These are phyloP conservation scores for Lactifluus pinguis DNA, from an alignment of 768 basidiomycete genomes.

Conservation along the genomic window DNA sequence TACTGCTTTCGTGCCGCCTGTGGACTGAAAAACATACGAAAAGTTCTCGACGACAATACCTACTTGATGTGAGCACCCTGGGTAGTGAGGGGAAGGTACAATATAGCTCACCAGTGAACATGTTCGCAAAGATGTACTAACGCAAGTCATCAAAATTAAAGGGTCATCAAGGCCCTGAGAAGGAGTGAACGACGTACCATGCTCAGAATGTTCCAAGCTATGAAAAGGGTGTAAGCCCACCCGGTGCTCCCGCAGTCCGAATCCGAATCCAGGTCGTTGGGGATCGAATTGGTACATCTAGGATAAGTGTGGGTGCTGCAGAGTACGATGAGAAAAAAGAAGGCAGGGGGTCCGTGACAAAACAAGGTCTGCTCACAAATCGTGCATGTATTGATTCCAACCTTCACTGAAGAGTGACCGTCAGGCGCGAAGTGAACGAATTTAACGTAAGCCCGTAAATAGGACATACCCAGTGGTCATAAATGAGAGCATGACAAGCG, in stretches of 20 bases:
- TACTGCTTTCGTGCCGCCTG: conserved; percentile 71
- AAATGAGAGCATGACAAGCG: conserved; percentile 84
- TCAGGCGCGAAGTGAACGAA: conserved; percentile 1
- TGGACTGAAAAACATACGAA: conserved; percentile 87
- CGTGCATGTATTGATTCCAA: conserved; percentile 98
- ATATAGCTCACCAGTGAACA: conserved; percentile 69
- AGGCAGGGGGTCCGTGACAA: background rate
- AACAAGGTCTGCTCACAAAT: conserved; percentile 50
- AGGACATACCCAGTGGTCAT: conserved; percentile 80
- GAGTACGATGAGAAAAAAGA: conserved; percentile 2
- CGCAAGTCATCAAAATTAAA: background rate
- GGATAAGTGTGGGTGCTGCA: conserved; percentile 69
- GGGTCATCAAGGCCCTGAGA: background rate
- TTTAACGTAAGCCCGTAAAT: background rate
- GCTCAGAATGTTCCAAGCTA: conserved; percentile 90
- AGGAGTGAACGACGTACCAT: conserved; percentile 49
- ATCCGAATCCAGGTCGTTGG: conserved; percentile 46
- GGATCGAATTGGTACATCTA: conserved; percentile 56
- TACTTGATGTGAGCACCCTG: conserved; percentile 18
- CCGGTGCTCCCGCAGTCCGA: conserved; percentile 82
- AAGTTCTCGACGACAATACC: conserved; percentile 94
- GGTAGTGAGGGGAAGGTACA: background rate
- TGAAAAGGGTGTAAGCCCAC: conserved; percentile 84
- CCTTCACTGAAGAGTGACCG: conserved; percentile 52
- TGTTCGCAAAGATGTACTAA: conserved; percentile 92